These are phyloP conservation scores for Coemansia sp. DNA, from an alignment of 192 early-diverging fungal genomes.

Conservation along the genomic window DNA sequence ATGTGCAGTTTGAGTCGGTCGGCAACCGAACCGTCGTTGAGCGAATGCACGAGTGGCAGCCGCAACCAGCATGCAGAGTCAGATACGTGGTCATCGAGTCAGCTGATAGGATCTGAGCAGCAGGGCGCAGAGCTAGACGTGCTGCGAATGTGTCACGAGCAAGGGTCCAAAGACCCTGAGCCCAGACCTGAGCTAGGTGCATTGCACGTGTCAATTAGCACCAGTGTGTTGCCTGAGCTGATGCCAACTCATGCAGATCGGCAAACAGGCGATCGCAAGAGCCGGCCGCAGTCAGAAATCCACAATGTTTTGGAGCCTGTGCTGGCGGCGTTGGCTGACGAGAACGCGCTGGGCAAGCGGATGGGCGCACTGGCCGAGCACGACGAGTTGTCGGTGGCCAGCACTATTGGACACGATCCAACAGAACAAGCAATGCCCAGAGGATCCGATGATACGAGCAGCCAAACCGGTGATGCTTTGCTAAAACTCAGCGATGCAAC, in stretches of 20 bases:
- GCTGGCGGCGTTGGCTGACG: constrained; percentile 20
- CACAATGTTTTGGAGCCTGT: constrained; percentile 25
- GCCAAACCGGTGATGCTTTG: constrained; percentile 2
- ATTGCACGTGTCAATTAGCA: constrained; percentile 23
- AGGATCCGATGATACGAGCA: background rate
- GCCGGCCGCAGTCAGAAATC: constrained; percentile 12
- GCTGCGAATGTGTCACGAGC: background rate
- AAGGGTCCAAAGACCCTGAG: background rate
- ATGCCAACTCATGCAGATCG: background rate
- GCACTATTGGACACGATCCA: no score
- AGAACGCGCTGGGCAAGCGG: background rate
- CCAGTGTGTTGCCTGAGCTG: constrained; percentile 9
- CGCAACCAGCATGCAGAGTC: background rate
- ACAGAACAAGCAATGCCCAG: background rate
- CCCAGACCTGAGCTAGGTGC: background rate
- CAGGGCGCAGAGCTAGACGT: background rate
- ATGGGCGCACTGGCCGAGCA: background rate
- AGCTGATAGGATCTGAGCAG: background rate
- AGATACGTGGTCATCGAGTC: background rate
- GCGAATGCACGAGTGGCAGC: constrained; percentile 3
- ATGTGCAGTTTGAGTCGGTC: constrained; percentile 16
- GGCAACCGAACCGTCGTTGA: constrained; percentile 20
- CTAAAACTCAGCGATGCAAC: background rate
- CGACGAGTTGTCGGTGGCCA: background rate
- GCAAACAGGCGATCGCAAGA: background rate